These are phyloP conservation scores for Oryza glumipatula DNA, from an alignment of 176 grass and related monocot genomes.

Conservation along the genomic window DNA sequence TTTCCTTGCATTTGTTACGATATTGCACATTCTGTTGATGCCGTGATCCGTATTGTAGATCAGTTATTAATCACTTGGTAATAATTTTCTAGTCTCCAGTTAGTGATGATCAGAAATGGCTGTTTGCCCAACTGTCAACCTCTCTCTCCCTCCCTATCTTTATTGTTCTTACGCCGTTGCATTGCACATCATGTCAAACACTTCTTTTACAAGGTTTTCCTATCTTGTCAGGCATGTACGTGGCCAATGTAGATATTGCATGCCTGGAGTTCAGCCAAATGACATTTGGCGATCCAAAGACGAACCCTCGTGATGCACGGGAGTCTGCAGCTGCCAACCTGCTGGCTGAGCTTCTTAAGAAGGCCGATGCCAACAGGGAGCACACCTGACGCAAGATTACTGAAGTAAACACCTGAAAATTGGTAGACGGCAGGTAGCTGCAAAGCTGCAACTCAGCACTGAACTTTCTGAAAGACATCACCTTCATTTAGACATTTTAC, in stretches of 20 bases:
- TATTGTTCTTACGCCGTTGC: not conserved
- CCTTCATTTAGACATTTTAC: not conserved
- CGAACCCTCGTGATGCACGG: conserved; percentile 39
- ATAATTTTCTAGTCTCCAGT: not conserved
- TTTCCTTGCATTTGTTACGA: not conserved
- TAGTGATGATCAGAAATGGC: not conserved
- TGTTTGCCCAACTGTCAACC: not conserved
- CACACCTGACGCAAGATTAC: not conserved
- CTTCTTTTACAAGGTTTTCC: conserved; percentile 18
- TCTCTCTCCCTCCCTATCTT: not conserved
- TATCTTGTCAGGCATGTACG: conserved; percentile 44
- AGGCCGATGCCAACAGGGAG: conserved; percentile 14
- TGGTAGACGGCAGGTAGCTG: not conserved
- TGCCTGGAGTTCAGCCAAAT: conserved; percentile 41
- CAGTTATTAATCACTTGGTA: not conserved
- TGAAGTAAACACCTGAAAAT: not conserved
- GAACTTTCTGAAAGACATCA: not conserved
- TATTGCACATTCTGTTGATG: not conserved
- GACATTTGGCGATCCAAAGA: conserved; percentile 15
- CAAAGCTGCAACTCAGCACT: not conserved
- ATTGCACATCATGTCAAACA: not conserved
- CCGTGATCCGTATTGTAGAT: not conserved
- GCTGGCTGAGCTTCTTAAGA: conserved; percentile 35
- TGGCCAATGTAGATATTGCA: conserved; percentile 33
- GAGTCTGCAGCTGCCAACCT: conserved; percentile 43